Percentiles rank a stretch among this genome's conserved stretches.
Evolutionary conservation across 2,329 filamentous ascomycete genomes (phyloP).

Genomic region (Bipolaris victoriae): DNA sequence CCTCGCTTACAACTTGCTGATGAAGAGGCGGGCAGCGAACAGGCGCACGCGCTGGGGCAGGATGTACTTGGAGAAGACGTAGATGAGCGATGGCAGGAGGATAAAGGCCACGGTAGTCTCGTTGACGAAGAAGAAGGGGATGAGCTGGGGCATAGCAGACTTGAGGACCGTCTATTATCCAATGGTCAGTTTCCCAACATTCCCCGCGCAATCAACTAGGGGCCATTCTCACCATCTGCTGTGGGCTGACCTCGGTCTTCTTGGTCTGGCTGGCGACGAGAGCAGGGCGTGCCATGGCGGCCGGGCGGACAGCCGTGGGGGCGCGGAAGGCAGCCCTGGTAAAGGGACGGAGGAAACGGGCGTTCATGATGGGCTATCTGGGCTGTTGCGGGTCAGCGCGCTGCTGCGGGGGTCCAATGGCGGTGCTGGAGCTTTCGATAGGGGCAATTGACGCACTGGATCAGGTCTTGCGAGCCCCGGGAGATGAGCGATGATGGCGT

Average conservation of each 20-base stretch:
- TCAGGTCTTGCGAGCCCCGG: constrained; percentile 33
- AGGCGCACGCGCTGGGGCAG: constrained; percentile 51
- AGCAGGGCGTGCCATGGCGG: constrained; percentile 46
- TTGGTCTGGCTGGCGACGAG: constrained; percentile 45
- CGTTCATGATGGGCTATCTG: constrained; percentile 50
- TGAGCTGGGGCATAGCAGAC: constrained; percentile 54
- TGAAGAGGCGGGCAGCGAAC: constrained; percentile 52
- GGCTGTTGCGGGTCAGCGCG: constrained; percentile 39
- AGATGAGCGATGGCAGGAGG: constrained; percentile 52
- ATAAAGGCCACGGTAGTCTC: constrained; percentile 52
- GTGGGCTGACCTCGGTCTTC: constrained; percentile 41
- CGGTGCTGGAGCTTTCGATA: constrained; percentile 17
- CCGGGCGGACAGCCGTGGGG: constrained; percentile 43
- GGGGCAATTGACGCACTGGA: constrained; percentile 40
- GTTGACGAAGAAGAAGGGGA: constrained; percentile 56
- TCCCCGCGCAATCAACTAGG: not conserved
- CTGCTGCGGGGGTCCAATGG: constrained; percentile 37
- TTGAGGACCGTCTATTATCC: constrained; percentile 45
- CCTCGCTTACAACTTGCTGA: constrained; percentile 52
- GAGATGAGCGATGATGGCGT: constrained; percentile 46
- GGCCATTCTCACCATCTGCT: constrained; percentile 42
- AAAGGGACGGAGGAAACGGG: constrained; percentile 51
- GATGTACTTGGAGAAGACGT: constrained; percentile 54
- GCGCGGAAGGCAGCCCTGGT: constrained; percentile 50
- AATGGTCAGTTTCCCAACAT: constrained; percentile 23